A percentile compares a stretch with the other conserved stretches of the same genome.
Evolutionary conservation across 2,329 filamentous ascomycete genomes (phyloP).

Genomic region (Alternaria hordeiaustralica): DNA sequence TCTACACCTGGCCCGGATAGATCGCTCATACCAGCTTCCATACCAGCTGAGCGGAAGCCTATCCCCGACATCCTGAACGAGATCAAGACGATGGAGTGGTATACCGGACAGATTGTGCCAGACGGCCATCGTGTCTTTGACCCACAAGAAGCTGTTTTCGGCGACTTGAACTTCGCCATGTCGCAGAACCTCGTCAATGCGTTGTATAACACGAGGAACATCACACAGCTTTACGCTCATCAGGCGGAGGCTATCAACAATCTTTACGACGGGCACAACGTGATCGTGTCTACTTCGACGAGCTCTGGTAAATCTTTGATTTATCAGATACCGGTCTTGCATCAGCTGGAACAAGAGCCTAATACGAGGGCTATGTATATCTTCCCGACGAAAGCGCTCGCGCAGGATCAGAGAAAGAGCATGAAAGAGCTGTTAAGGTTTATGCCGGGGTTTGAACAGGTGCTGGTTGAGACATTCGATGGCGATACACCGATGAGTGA

Average conservation of each 20-base stretch:
- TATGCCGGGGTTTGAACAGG: conserved; percentile 76
- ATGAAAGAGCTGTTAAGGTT: conserved; percentile 83
- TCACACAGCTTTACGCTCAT: conserved; percentile 86
- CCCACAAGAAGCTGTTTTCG: conserved; percentile 79
- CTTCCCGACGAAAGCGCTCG: conserved; percentile 94
- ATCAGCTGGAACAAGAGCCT: conserved; percentile 79
- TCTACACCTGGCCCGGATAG: conserved; percentile 51
- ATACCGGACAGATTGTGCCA: conserved; percentile 89
- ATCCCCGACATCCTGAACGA: conserved; percentile 87
- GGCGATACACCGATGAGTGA: conserved; percentile 87
- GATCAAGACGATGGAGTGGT: conserved; percentile 83
- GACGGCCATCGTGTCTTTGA: conserved; percentile 93
- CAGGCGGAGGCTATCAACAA: conserved; percentile 94
- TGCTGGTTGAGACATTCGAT: conserved; percentile 91
- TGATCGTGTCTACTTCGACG: conserved; percentile 93
- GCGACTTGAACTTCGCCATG: conserved; percentile 82
- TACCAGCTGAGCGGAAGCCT: conserved; percentile 79
- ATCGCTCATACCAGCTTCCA: conserved; percentile 67
- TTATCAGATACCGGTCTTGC: conserved; percentile 90
- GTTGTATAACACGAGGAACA: conserved; percentile 87
- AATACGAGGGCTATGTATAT: conserved; percentile 92
- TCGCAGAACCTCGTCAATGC: conserved; percentile 96
- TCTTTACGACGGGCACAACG: conserved; percentile 79
- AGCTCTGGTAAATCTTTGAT: conserved; percentile 98
- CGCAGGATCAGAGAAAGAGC: conserved; percentile 90